Percentiles rank a stretch among this genome's conserved stretches.
Evolutionary conservation across 2,329 filamentous ascomycete genomes (phyloP).

Genomic region (Pseudocercospora cruenta): DNA sequence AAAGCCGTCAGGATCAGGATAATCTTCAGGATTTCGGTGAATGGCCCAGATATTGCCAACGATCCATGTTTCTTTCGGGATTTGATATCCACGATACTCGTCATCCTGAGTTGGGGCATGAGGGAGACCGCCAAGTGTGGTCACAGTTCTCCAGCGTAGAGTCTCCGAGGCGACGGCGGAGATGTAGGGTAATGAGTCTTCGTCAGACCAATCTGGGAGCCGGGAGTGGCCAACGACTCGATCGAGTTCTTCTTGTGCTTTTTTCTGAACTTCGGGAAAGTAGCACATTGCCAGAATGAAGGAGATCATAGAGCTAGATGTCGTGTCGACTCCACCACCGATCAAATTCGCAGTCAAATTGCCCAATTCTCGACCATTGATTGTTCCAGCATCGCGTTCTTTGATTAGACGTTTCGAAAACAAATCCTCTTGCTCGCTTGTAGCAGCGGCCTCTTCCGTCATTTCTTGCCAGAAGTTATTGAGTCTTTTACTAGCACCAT

Average conservation of each 20-base stretch:
- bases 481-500: no score
- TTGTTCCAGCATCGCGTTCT: not conserved
- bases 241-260: conserved; percentile 37
- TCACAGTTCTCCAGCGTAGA: conserved; percentile 39
- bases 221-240: conserved; percentile 28
- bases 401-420: not conserved
- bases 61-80: conserved; percentile 14
- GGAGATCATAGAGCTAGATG: conserved; percentile 9
- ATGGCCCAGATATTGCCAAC: conserved; percentile 11
- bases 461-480: not conserved
- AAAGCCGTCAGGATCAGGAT: conserved; percentile 16
- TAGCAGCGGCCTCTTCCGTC: not conserved
- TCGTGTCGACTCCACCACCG: conserved; percentile 12
- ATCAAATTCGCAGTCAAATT: conserved; percentile 5
- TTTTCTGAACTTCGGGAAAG: not conserved
- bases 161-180: conserved; percentile 36
- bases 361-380: not conserved
- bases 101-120: conserved; percentile 42
- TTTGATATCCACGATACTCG: conserved; percentile 20
- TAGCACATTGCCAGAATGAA: conserved; percentile 12
- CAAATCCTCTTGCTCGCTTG: not conserved
- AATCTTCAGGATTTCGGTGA: conserved; percentile 15
- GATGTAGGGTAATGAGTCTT: conserved; percentile 32
- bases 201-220: conserved; percentile 34
- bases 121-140: conserved; percentile 32